Conservation (phyloP, 208 protist species). For the Balamuthia mandrillaris region DNA sequence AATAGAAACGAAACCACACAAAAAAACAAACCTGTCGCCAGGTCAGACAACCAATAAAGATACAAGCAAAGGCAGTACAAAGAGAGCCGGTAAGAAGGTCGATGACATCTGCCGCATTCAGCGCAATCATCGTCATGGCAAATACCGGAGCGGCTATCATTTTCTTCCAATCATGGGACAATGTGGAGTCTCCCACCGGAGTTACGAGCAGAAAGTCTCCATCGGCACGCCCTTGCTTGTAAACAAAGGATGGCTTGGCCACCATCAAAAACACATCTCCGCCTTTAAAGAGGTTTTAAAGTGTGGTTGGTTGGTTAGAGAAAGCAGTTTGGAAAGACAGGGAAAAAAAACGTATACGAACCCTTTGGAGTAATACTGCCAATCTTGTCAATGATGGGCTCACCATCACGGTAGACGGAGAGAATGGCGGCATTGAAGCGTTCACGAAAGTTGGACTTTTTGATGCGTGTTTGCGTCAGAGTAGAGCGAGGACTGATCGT, state of each 20-base stretch:
- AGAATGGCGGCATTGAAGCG: neutral
- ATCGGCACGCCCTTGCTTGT: neutral
- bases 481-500: neutral
- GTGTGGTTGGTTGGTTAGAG: too few relatives aligned
- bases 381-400: neutral
- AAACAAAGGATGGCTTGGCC: too few relatives aligned
- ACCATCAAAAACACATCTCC: too few relatives aligned
- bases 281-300: too few relatives aligned
- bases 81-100: constrained; percentile 15
- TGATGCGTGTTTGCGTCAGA: neutral
- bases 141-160: neutral
- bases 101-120: neutral
- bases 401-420: neutral
- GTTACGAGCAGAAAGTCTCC: neutral
- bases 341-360: neutral
- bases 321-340: too few relatives aligned
- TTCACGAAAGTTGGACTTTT: neutral
- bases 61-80: neutral
- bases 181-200: neutral
- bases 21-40: neutral
- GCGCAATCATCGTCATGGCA: neutral
- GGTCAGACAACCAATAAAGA: constrained; percentile 4
- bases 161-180: neutral
- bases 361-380: neutral
- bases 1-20: neutral